phyloP scores from a whole-genome alignment of 176 grass and related monocot genomes.

The Elymus sibiricus region DNA sequence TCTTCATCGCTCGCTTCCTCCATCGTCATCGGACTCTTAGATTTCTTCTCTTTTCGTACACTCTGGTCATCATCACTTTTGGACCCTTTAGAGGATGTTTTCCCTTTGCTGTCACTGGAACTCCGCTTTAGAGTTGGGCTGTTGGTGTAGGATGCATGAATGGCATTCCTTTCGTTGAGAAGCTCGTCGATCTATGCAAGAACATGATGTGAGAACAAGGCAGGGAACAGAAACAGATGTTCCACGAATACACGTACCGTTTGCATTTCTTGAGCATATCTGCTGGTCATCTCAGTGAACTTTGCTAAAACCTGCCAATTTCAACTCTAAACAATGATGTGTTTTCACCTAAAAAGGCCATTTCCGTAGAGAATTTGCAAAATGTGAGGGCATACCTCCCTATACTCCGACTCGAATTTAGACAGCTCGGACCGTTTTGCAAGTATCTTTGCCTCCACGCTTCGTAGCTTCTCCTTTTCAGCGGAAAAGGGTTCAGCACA shows the following conservation, averaged over 20 bases:
- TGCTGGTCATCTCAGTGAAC: slow-evolving; percentile 91
- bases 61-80: slow-evolving; percentile 54
- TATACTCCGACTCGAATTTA: slow-evolving; percentile 95
- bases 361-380: background rate
- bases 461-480: slow-evolving; percentile 73
- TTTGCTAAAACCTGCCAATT: slow-evolving; percentile 69
- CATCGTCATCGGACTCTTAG: slow-evolving; percentile 19
- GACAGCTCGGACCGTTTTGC: slow-evolving; percentile 79
- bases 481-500: slow-evolving; percentile 70
- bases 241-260: slow-evolving; percentile 47
- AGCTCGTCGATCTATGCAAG: slow-evolving; percentile 81
- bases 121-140: slow-evolving; percentile 56
- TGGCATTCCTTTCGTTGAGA: slow-evolving; percentile 75
- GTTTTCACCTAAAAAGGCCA: slow-evolving; percentile 11
- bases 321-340: slow-evolving; percentile 4
- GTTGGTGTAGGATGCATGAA: slow-evolving; percentile 93
- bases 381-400: slow-evolving; percentile 55
- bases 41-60: slow-evolving; percentile 58
- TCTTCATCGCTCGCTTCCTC: slow-evolving; percentile 33
- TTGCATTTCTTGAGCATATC: slow-evolving; percentile 98
- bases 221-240: background rate
- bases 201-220: slow-evolving; percentile 4
- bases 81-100: slow-evolving; percentile 50
- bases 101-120: slow-evolving; percentile 68
- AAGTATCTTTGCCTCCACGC: slow-evolving; percentile 80